phyloP scores from a whole-genome alignment of 2,329 filamentous ascomycete species.

The Pyrenophora tritici-repentis region DNA sequence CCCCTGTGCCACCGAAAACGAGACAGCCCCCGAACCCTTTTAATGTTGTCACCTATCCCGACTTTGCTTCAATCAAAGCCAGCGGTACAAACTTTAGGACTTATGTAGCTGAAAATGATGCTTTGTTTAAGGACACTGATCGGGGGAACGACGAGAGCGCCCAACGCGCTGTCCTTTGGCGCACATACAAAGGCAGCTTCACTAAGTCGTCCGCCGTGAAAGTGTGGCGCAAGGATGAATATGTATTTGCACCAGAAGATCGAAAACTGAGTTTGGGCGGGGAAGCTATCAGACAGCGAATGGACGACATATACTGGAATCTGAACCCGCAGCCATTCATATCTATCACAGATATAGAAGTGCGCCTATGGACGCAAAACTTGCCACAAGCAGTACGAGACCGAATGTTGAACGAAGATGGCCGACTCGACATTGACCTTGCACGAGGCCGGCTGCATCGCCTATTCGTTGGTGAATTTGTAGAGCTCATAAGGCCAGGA shows the following conservation, averaged over 20 bases:
- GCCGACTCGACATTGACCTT: not conserved
- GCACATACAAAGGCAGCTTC: not conserved
- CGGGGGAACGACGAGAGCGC: not conserved
- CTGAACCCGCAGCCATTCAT: not conserved
- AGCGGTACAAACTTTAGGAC: too few relatives aligned
- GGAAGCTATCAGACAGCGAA: not conserved
- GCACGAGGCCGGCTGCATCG: not conserved
- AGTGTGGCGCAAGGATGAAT: not conserved
- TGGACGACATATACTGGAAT: not conserved
- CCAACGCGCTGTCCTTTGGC: not conserved
- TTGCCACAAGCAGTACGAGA: not conserved
- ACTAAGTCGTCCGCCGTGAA: too few relatives aligned
- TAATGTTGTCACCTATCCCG: not conserved
- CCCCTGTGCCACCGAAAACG: not conserved
- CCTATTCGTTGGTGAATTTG: not conserved
- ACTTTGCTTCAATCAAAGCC: not conserved
- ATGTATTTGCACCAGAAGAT: not conserved
- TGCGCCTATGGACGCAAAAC: not conserved
- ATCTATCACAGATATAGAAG: not conserved
- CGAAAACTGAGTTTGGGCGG: not conserved
- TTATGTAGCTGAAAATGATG: not conserved
- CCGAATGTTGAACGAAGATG: not conserved
- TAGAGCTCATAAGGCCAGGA: not conserved
- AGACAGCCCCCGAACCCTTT: not conserved
- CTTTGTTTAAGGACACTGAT: not conserved